A percentile compares a stretch with the other conserved stretches of the same genome.
These are phyloP conservation scores for Posidonia australis DNA, from an alignment of 106 monocot genomes.

Conservation along the genomic window DNA sequence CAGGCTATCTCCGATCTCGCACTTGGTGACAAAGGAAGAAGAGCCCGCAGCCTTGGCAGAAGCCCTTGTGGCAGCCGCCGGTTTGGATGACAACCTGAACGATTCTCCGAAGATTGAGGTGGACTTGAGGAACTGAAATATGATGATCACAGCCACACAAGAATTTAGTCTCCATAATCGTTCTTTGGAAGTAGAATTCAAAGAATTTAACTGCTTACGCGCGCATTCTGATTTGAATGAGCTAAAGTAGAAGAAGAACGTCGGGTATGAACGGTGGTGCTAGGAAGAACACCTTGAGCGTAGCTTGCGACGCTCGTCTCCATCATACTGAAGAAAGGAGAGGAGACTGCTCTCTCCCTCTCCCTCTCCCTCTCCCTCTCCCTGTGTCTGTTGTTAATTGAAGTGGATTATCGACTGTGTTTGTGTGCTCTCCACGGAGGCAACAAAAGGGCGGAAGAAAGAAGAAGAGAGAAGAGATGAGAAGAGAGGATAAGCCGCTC, in stretches of 20 bases:
- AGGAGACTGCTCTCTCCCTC: no score
- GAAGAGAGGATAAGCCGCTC: conserved; percentile 23
- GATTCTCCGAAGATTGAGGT: conserved; percentile 65
- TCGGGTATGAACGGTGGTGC: conserved; percentile 14
- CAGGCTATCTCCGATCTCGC: conserved; percentile 74
- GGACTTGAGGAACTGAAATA: conserved; percentile 27
- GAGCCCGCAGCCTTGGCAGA: conserved; percentile 1
- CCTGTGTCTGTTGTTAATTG: background rate
- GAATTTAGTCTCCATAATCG: no score
- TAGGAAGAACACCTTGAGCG: conserved; percentile 30
- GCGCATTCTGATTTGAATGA: background rate
- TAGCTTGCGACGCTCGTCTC: conserved; percentile 71
- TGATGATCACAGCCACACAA: background rate
- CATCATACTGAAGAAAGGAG: no score
- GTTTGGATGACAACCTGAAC: conserved; percentile 22
- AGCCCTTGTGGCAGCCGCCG: conserved; percentile 1
- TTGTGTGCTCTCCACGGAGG: background rate
- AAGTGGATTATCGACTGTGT: background rate
- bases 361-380: background rate
- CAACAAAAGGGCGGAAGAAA: background rate
- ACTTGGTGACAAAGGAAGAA: conserved; percentile 47
- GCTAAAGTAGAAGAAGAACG: conserved; percentile 15
- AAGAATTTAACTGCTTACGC: background rate
- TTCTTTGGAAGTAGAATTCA: no score
- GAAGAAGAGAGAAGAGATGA: background rate